A percentile compares a stretch with the other conserved stretches of the same genome.
phyloP scores from a whole-genome alignment of 257 asterid species.

The Solanum arcanum region DNA sequence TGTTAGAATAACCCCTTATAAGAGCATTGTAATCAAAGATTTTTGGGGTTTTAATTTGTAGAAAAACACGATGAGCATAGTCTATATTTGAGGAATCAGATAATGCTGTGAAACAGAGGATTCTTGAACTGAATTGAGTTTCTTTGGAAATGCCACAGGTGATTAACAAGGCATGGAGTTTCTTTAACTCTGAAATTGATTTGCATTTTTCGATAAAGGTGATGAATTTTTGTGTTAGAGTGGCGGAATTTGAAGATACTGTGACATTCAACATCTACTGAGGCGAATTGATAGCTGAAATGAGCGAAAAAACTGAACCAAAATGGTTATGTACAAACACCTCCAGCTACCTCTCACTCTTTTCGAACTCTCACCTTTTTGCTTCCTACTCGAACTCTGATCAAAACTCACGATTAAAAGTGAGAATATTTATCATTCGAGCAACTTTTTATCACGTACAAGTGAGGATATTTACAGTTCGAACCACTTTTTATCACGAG shows the following conservation, averaged over 20 bases:
- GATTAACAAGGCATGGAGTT: slow-evolving; percentile 44
- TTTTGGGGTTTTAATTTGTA: slow-evolving; percentile 30
- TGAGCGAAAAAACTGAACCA: too few species aligned
- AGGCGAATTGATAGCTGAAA: too few species aligned
- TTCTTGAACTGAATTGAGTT: slow-evolving; percentile 27
- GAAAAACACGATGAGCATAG: slow-evolving; percentile 42
- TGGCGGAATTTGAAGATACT: not conserved
- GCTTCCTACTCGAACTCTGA: too few species aligned
- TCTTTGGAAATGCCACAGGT: slow-evolving; percentile 31
- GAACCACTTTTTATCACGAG: too few species aligned
- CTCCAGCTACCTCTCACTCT: too few species aligned
- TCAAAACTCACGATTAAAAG: too few species aligned
- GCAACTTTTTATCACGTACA: too few species aligned
- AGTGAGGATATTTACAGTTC: too few species aligned
- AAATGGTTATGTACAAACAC: too few species aligned
- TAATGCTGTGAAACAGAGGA: slow-evolving; percentile 34
- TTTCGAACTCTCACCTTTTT: too few species aligned
- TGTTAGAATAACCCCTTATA: slow-evolving; percentile 43
- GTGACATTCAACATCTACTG: not conserved
- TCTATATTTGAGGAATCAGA: slow-evolving; percentile 10
- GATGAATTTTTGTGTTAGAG: not conserved
- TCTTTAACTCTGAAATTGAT: slow-evolving; percentile 33
- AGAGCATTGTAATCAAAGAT: slow-evolving; percentile 41
- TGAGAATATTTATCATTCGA: too few species aligned
- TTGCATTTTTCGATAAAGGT: slow-evolving; percentile 30